These are phyloP conservation scores for Blastobotrys parvus DNA, from an alignment of 805 yeast genomes.

Conservation along the genomic window DNA sequence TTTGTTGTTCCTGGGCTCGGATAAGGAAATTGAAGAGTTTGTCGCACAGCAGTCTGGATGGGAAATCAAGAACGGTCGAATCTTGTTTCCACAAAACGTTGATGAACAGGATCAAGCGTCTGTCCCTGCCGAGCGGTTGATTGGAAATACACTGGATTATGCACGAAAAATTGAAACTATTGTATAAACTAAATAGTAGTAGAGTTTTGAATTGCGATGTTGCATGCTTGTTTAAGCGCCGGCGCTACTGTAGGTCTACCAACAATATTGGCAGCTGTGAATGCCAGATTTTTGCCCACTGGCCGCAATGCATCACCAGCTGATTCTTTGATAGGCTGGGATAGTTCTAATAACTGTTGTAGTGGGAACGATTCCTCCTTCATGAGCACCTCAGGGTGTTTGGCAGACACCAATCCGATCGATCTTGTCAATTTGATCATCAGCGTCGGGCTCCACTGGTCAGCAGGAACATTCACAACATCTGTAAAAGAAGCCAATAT, in stretches of 20 bases:
- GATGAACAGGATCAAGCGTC: slow-evolving; percentile 27
- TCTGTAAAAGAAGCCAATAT: no score
- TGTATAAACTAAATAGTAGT: slow-evolving; percentile 36
- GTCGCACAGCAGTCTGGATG: slow-evolving; percentile 49
- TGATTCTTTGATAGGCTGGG: not conserved
- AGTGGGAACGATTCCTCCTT: not conserved
- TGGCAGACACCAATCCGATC: slow-evolving; percentile 1
- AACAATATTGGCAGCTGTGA: slow-evolving; percentile 6
- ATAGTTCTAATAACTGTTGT: not conserved
- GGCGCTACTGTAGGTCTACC: not conserved
- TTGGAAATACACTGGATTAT: slow-evolving; percentile 69
- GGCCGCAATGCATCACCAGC: slow-evolving; percentile 1
- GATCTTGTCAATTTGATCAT: slow-evolving; percentile 1
- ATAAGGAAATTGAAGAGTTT: slow-evolving; percentile 45
- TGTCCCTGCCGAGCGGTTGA: slow-evolving; percentile 34
- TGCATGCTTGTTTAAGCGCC: not conserved
- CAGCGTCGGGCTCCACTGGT: not conserved
- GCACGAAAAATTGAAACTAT: slow-evolving; percentile 92
- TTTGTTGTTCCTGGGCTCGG: slow-evolving; percentile 59
- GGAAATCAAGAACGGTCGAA: slow-evolving; percentile 41
- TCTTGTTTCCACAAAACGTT: slow-evolving; percentile 28
- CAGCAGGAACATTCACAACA: no score
- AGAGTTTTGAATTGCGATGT: slow-evolving; percentile 2
- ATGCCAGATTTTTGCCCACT: slow-evolving; percentile 6
- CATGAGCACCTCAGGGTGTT: not conserved